Evolutionary conservation across 768 basidiomycete species (phyloP), one percentile per base, ranked within the genome.

Genomic region (Chalciporus pseudorubinellus): DNA sequence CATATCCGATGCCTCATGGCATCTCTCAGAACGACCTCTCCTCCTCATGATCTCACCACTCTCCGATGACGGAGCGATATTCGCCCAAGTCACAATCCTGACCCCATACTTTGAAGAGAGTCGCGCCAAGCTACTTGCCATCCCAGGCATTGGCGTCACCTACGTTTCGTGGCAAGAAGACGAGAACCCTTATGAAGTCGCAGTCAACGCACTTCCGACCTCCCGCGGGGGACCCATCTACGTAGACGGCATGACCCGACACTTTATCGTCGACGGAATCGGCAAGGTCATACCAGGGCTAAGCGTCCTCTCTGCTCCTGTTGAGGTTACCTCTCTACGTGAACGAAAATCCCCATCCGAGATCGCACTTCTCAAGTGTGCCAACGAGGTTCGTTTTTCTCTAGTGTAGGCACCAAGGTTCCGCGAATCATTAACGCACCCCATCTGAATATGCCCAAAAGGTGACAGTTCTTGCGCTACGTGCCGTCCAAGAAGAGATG

Each of bases 401-500:
- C 1, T 8, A 10, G 10, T 7, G n/a, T 36, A 36, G 10, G 44
- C 16, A 24, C 43, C 3, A 7, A 12, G 3, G 41, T 26, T 12
- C 2, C 19, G 16, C 21, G 13, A 33, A 19, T 33, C 28, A 29
- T 46, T 57, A 29, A 60, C 19, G 7, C 19, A 12, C 29, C 29
- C 11, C 29, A 1, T 31, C 13, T n/a, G n/a, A n/a, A n/a, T n/a
- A n/a, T n/a, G n/a, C n/a, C 1, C 28, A 12, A 29, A 59, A 93
- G 90, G 85, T 79, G n/a, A 92, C 90, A 0, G 60, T 93, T 5
- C 75, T 91, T 14, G 82, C 87, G 6, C 85, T 92, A 61, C 78
- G 87, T 11, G 75, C 77, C 6, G 83, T 87, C 2, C 78, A 81
- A 50, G 72, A 76, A 43, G 68, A 75, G 39, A 74, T 93, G 68